Evolutionary conservation across 148 eudicot genomes (phyloP), one percentile per base, ranked within the genome.

Genomic region (Silene conica): DNA sequence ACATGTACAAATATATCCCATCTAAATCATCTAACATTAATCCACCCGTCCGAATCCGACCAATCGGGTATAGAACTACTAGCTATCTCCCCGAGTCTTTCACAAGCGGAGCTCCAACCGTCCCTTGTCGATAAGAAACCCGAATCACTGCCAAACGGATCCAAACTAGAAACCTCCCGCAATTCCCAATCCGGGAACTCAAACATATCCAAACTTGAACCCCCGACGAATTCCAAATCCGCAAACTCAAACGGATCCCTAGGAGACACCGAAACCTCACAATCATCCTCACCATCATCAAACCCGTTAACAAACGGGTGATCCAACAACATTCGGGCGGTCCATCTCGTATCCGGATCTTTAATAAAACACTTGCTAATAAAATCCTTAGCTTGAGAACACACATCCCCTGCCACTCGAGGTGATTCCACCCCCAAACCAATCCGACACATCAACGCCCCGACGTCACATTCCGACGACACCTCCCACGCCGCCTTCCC

Each of bases 291-390:
- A 19, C 61, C 73, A 48, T 10, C 61, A 11, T 70, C 76, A 2
- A 77, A 76, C 74, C 79, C 81, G 63, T 71, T 56, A n/a, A 92
- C 63, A 75, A 90, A 92, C 5, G 92, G 90, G 73, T 93, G 98
- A 34, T 82, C 76, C 71, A 93, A 67, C 73, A 93, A 86, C 96
- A 86, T 89, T 79, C 78, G 83, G 59, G 96, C 90, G 64, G 93
- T 90, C 98, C 98, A 90, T 75, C 98, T 89, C 41, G 69, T 13
- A n/a, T 62, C 79, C 21, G 93, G 90, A 70, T 93, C 86, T 69
- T 76, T 87, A 4, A 80, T 15, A 31, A 90, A 93, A 70, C 91
- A 90, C 79, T 83, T 93, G 14, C 18, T 70, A 0, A 93, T 66
- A 80, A 93, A 93, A 81, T 93, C 96, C 63, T 60, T 89, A 11